Conservation (phyloP, 805 yeast genomes). For the Nakazawaea siamensis region DNA sequence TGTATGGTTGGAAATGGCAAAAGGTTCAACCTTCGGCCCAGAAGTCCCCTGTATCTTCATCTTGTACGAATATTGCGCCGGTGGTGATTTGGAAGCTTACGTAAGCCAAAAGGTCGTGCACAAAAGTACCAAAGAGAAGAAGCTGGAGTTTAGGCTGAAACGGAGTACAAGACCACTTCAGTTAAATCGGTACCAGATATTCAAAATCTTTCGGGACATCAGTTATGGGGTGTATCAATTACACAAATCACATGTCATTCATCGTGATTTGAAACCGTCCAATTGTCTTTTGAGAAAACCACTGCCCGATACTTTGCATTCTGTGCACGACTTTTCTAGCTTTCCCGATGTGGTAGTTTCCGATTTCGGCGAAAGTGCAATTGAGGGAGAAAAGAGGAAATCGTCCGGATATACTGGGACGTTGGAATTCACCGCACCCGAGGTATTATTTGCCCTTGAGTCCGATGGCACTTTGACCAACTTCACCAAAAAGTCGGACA, state of each 20-base stretch:
- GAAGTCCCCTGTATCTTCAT: slow-evolving; percentile 59
- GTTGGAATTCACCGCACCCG: slow-evolving; percentile 83
- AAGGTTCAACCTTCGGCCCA: slow-evolving; percentile 44
- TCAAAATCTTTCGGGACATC: slow-evolving; percentile 59
- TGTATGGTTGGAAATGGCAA: slow-evolving; percentile 79
- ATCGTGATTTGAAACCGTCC: slow-evolving; percentile 84
- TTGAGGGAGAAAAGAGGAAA: slow-evolving; percentile 53
- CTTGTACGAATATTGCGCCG: slow-evolving; percentile 80
- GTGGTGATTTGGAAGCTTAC: slow-evolving; percentile 77
- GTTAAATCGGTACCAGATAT: slow-evolving; percentile 52
- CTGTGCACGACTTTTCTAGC: slow-evolving; percentile 15
- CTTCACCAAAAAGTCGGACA: slow-evolving; percentile 67
- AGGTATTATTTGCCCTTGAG: slow-evolving; percentile 35
- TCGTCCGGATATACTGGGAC: slow-evolving; percentile 88
- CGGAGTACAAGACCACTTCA: slow-evolving; percentile 13
- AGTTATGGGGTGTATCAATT: slow-evolving; percentile 63
- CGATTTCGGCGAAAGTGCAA: slow-evolving; percentile 85
- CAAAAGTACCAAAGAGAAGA: slow-evolving; percentile 27
- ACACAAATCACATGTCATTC: slow-evolving; percentile 72
- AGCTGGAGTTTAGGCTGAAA: slow-evolving; percentile 21
- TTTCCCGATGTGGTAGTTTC: slow-evolving; percentile 73
- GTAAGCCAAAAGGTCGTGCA: slow-evolving; percentile 25
- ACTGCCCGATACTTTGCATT: slow-evolving; percentile 16
- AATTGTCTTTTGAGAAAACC: slow-evolving; percentile 57
- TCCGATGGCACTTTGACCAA: slow-evolving; percentile 27